Evolutionary conservation across 75 land plant species (phyloP), one percentile per base, ranked within the genome.

Genomic region (Ceratopteris richardii): DNA sequence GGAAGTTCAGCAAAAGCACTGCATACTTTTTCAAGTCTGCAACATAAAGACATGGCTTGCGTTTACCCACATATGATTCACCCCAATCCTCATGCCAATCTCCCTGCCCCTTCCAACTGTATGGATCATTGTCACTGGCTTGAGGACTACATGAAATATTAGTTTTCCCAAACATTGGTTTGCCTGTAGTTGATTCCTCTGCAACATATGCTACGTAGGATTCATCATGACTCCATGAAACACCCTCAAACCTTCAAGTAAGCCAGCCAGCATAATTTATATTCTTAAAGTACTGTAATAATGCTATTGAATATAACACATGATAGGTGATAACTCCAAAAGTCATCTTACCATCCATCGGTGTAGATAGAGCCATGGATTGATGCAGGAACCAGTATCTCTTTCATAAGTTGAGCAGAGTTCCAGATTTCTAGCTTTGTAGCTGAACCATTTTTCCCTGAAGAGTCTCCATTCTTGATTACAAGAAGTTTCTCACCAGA

Each of bases 31-130:
- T 29, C 31, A 79, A 66, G 44, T 80, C 65, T 36, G 85, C 74
- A 18, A 84, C 82, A 75, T 77, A 90, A 1, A 90, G 70, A 31
- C 80, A 56, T 54, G 99, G 99, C 55, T 68, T 78, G 52, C 84
- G 71, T 56, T 90, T 95, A 19, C 83, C 84, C 0, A 88, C 64
- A 51, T 95, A 95, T 22, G 86, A 66, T 74, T 95, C 99, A 25
- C 99, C 99, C 99, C 99, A 95, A 46, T 83, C 77, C 54, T 95
- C 99, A 54, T 77, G 66, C 88, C 88, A 95, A 31, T 90, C 96
- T 29, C 99, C 99, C 68, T 80, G 92, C 21, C 99, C 96, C 73
- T 86, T 95, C 99, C 99, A 95, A 55, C 63, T 82, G 18, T 73
- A 63, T 31, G 62, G 58, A 36, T 86, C 92, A 64, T 83, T 74